Evolutionary conservation across 768 basidiomycete species (phyloP).

Genomic region (Clathrus columnatus): DNA sequence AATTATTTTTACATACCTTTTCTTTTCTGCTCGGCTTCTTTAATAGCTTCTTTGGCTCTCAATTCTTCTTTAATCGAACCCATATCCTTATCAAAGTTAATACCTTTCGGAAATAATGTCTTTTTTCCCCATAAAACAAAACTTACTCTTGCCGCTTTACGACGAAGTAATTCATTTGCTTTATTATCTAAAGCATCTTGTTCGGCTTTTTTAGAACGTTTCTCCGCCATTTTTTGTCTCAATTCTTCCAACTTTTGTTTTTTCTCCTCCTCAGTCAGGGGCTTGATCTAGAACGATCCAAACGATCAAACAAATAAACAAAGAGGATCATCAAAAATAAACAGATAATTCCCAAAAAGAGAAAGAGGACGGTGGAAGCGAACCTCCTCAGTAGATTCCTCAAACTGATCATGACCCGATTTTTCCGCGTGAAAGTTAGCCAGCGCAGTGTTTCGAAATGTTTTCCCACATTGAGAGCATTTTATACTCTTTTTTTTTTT

Average conservation of each 20-base stretch:
- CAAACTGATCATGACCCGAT: conserved; percentile 91
- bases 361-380: conserved; percentile 10
- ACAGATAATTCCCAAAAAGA: background rate
- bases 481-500: conserved; percentile 56
- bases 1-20: conserved; percentile 42
- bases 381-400: conserved; percentile 92
- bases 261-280: conserved; percentile 92
- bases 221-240: conserved; percentile 68
- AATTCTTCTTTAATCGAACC: conserved; percentile 66
- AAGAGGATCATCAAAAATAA: background rate
- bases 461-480: conserved; percentile 77
- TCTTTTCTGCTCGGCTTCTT: conserved; percentile 76
- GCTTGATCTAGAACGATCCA: conserved; percentile 62
- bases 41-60: conserved; percentile 66
- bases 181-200: conserved; percentile 66
- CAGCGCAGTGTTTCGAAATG: conserved; percentile 76
- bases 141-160: conserved; percentile 70
- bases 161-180: conserved; percentile 67
- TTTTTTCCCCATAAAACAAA: background rate
- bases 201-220: conserved; percentile 62
- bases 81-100: conserved; percentile 44
- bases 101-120: background rate
- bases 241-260: conserved; percentile 72
- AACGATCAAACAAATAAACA: background rate
- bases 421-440: conserved; percentile 93